A percentile compares a stretch with the other conserved stretches of the same genome.
phyloP scores from a whole-genome alignment of 164 flowering plant species.

The Chloranthus sessilifolius region DNA sequence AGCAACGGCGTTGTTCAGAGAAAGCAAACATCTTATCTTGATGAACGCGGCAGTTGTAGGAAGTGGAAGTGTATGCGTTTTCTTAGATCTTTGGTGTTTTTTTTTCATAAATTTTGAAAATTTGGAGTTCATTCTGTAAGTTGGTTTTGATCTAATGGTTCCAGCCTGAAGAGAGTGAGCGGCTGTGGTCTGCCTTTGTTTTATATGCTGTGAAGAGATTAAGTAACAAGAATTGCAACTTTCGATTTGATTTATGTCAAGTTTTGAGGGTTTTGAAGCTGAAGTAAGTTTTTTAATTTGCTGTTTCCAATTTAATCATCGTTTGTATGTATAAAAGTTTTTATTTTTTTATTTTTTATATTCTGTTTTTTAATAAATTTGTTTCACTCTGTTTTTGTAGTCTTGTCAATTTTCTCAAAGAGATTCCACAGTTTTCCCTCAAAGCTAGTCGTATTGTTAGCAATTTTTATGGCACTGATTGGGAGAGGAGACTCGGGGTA shows the following conservation, averaged over 20 bases:
- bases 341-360: no score
- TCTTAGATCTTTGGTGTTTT: no score
- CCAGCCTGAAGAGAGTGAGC: constrained; percentile 75
- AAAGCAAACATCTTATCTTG: constrained; percentile 50
- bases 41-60: constrained; percentile 48
- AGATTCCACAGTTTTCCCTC: constrained; percentile 72
- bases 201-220: constrained; percentile 58
- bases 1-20: constrained; percentile 48
- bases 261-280: constrained; percentile 58
- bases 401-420: constrained; percentile 69
- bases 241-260: constrained; percentile 51
- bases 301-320: no score
- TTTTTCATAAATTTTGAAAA: no score
- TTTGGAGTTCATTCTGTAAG: no score
- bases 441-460: constrained; percentile 62
- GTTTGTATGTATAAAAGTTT: no score
- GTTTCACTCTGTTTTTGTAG: constrained; percentile 42
- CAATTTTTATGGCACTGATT: constrained; percentile 58
- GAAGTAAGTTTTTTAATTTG: no score
- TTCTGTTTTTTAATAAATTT: no score
- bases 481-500: constrained; percentile 91
- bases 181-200: constrained; percentile 71
- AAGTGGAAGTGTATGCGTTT: constrained; percentile 40
- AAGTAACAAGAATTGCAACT: constrained; percentile 20
- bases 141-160: neutral